A percentile compares a stretch with the other conserved stretches of the same genome.
These are phyloP conservation scores for Cystobasidium tubakii DNA, from an alignment of 768 basidiomycete genomes.

Conservation along the genomic window DNA sequence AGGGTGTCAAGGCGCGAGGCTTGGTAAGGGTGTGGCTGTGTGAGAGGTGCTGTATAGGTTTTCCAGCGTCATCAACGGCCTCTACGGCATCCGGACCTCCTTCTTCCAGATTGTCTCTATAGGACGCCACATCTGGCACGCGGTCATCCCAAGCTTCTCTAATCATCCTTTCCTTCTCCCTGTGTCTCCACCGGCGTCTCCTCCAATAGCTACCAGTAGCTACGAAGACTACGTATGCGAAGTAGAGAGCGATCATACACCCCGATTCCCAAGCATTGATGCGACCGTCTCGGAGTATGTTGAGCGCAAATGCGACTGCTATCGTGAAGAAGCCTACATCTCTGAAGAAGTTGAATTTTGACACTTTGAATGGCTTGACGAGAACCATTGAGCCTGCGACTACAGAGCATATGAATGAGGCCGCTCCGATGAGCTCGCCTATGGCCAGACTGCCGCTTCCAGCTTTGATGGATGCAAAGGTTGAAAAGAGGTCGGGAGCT, in stretches of 20 bases:
- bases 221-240: slow-evolving; percentile 69
- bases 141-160: slow-evolving; percentile 49
- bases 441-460: slow-evolving; percentile 83
- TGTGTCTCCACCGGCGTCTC: slow-evolving; percentile 60
- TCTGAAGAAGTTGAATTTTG: slow-evolving; percentile 72
- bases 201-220: slow-evolving; percentile 69
- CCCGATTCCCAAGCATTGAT: slow-evolving; percentile 69
- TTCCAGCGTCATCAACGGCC: not conserved
- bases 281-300: slow-evolving; percentile 68
- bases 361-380: slow-evolving; percentile 86
- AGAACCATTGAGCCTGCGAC: slow-evolving; percentile 98
- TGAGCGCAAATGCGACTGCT: slow-evolving; percentile 68
- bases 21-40: not conserved
- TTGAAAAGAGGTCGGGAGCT: slow-evolving; percentile 91
- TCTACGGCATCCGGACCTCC: not conserved
- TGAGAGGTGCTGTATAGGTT: not conserved
- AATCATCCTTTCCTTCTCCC: slow-evolving; percentile 52
- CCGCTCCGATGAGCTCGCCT: slow-evolving; percentile 90
- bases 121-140: slow-evolving; percentile 54
- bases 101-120: slow-evolving; percentile 57
- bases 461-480: slow-evolving; percentile 82
- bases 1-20: not conserved
- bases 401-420: slow-evolving; percentile 89
- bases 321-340: slow-evolving; percentile 92
- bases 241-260: slow-evolving; percentile 65